Percentiles rank a stretch among this genome's conserved stretches.
Evolutionary conservation across 1,139 yeast genomes (phyloP).

Genomic region (Taphrina pruni): DNA sequence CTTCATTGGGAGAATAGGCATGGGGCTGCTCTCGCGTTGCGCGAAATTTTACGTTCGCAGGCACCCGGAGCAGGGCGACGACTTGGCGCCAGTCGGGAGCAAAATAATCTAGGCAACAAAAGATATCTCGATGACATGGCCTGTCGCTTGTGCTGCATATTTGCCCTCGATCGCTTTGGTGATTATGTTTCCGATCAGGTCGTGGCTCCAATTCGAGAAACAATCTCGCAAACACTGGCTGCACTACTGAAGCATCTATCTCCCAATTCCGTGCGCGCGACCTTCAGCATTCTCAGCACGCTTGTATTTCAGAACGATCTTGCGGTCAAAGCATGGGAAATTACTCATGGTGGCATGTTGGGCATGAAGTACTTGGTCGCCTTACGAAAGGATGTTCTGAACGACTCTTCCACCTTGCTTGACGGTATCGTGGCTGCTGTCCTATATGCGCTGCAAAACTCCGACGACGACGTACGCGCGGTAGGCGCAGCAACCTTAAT

Average conservation of each 20-base stretch:
- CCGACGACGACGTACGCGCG: slow-evolving; percentile 95
- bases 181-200: slow-evolving; percentile 98
- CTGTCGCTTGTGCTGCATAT: slow-evolving; percentile 80
- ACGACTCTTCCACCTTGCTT: slow-evolving; percentile 63
- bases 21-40: slow-evolving; percentile 90
- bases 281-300: slow-evolving; percentile 69
- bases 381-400: slow-evolving; percentile 78
- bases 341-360: slow-evolving; percentile 96
- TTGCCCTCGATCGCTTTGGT: slow-evolving; percentile 93
- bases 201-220: slow-evolving; percentile 96
- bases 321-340: slow-evolving; percentile 77
- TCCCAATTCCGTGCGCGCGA: slow-evolving; percentile 59
- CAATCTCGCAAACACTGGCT: slow-evolving; percentile 93
- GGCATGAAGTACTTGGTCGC: slow-evolving; percentile 92
- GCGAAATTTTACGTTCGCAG: slow-evolving; percentile 84
- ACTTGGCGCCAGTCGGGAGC: slow-evolving; percentile 63
- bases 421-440: slow-evolving; percentile 84
- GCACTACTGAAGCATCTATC: slow-evolving; percentile 79
- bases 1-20: slow-evolving; percentile 95
- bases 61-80: slow-evolving; percentile 88
- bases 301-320: slow-evolving; percentile 70
- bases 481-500: slow-evolving; percentile 92
- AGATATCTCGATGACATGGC: slow-evolving; percentile 85
- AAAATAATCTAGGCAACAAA: slow-evolving; percentile 69
- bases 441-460: slow-evolving; percentile 75